Evolutionary conservation across 495 filamentous ascomycete species (phyloP).

Genomic region (Lophium mytilinum): DNA sequence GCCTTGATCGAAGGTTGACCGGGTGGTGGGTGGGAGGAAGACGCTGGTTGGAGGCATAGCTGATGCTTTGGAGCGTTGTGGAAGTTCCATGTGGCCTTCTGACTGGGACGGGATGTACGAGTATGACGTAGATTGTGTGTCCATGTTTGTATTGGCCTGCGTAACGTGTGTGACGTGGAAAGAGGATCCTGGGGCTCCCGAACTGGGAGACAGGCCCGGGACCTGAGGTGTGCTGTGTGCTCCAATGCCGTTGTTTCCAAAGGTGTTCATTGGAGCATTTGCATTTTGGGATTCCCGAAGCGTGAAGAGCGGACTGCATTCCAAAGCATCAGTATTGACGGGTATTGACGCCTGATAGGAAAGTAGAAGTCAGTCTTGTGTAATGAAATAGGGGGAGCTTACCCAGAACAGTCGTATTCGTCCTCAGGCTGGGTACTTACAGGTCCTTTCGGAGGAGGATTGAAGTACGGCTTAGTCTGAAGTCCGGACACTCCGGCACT

Average conservation of each 20-base stretch:
- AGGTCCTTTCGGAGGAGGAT: background rate
- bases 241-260: background rate
- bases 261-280: conserved; percentile 16
- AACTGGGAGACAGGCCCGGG: conserved; percentile 3
- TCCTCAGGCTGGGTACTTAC: conserved; percentile 3
- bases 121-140: background rate
- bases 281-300: conserved; percentile 22
- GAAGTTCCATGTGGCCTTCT: conserved; percentile 1
- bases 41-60: background rate
- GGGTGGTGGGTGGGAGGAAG: background rate
- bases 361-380: background rate
- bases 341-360: conserved; percentile 1
- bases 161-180: too few relatives aligned
- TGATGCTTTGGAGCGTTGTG: background rate
- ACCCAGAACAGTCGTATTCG: background rate
- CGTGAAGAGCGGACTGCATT: conserved; percentile 22
- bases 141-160: conserved; percentile 8
- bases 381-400: background rate
- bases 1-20: background rate
- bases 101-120: conserved; percentile 10
- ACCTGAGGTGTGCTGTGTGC: conserved; percentile 2
- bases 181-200: too few relatives aligned
- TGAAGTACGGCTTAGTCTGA: conserved; percentile 5
- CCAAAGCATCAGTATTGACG: conserved; percentile 16
- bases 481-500: conserved; percentile 37